Percentiles rank a stretch among this genome's conserved stretches.
These are phyloP conservation scores for Penicillium coffeae DNA, from an alignment of 495 filamentous ascomycete genomes.

Conservation along the genomic window DNA sequence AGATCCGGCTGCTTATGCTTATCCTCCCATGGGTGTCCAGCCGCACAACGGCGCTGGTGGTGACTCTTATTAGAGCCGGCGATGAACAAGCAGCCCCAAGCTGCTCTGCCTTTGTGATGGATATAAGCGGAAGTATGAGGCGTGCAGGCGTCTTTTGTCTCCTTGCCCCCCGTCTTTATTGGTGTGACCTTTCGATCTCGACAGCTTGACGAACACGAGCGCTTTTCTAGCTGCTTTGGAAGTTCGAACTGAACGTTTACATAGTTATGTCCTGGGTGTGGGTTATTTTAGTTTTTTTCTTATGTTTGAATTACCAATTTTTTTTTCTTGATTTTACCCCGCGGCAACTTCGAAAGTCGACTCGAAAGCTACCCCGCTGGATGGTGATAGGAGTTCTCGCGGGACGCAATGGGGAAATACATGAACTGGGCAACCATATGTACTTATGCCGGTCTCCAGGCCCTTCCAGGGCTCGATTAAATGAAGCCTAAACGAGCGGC, in stretches of 20 bases:
- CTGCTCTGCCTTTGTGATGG: background rate
- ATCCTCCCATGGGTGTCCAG: conserved; percentile 56
- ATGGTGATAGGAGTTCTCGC: conserved; percentile 8
- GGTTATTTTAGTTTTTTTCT: background rate
- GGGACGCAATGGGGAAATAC: conserved; percentile 2
- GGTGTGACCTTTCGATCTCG: background rate
- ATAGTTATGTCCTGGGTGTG: background rate
- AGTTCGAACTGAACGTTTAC: background rate
- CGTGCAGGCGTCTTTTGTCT: conserved; percentile 16
- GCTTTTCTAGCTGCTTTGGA: too few relatives aligned
- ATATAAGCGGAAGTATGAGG: conserved; percentile 7
- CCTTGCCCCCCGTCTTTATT: background rate
- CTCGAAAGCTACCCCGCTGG: background rate
- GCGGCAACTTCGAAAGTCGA: background rate
- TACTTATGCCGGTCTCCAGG: conserved; percentile 5
- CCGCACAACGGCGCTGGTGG: conserved; percentile 67
- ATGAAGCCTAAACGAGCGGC: background rate
- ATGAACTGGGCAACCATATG: conserved; percentile 7
- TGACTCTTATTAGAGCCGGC: conserved; percentile 41
- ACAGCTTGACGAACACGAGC: background rate
- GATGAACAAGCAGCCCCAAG: background rate
- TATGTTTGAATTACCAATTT: background rate
- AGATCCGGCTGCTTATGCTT: conserved; percentile 56
- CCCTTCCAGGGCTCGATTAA: background rate
- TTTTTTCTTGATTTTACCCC: background rate